Base-by-base conservation (phyloP, 768 basidiomycete genomes). In the Mycena sanguinolenta region DNA sequence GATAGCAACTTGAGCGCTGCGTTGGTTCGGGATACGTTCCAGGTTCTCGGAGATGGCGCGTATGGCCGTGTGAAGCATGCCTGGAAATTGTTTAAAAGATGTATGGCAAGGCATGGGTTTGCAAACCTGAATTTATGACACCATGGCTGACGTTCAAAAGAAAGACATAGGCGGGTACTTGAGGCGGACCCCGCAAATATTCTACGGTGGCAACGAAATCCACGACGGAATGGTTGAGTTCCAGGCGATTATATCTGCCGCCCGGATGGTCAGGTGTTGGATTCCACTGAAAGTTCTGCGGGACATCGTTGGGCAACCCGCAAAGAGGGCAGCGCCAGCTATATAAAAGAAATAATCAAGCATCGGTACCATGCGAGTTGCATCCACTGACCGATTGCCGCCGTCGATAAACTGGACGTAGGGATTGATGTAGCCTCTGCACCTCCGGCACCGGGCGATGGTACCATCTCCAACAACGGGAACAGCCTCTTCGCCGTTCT, bases 321-420 rank as follows among this genome's bases (percentile, higher is more conserved):
- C 91, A 92, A 85, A 92, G 87, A 77, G 87, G 88, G 76, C 91
- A 92, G 73, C 90, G 89, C 91, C 91, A 92, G 60, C 85, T 84
- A 25, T 38, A 16, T 19, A 16, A 14, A 39, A 34, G 28, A 38
- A 1, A 63, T 0, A 39, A 30, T 10, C 7, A 38, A 61, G 10
- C 5, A 61, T 21, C 10, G 10, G n/a, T 1, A 46, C 7, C 2
- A 12, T 49, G 16, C 17, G 14, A n/a, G n/a, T 7, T 44, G 14
- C 6, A 25, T 9, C 7, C 14, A 81, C 80, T 72, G 62, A 84
- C 80, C 90, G 82, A 77, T 87, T 88, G 25, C 90, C 90, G 57
- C 88, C 87, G 71, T 91, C 90, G 74, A 91, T 87, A 77, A 91
- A 90, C 46, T 86, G 87, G 19, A 90, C 89, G 76, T 87, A 91